Evolutionary conservation across 495 filamentous ascomycete genomes (phyloP), one percentile per base, ranked within the genome.

Genomic region (Hapsidospora chrysogenum): DNA sequence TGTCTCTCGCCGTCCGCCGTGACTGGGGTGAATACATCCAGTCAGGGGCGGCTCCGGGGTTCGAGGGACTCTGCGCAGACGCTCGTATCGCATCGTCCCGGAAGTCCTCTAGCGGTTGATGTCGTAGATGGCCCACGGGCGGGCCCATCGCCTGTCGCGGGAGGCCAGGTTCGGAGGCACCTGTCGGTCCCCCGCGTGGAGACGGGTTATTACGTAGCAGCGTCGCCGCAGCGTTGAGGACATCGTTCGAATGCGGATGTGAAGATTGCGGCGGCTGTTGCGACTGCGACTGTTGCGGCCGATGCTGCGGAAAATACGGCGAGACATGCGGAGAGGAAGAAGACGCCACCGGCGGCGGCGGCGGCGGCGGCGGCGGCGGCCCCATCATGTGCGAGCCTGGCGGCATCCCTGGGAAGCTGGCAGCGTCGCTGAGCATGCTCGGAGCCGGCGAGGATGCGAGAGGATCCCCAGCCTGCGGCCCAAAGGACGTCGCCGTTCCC

Each of bases 401-500:
- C 40, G 47, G 45, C 9, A 43, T 29, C 8, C 42, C 44, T 15
- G 44, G 48, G 17, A 36, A 46, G 9, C 33, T 36, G 6, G 33
- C 36, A 13, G 45, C 6, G 17, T 33, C 31, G 18, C 15, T 33
- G 17, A 13, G 7, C 9, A 9, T 21, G 15, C 15, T 10, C 7
- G 23, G n/a, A 33, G 20, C 18, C 8, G 31, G 23, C 16, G 20
- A 14, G 10, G 44, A 41, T 22, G 33, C 31, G 9, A 43, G 38
- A 4, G 50, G 36, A 31, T 42, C 33, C 18, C 47, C 35, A 14
- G 51, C 40, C 36, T 62, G 66, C 29, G 73, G 68, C 17, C 68
- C 68, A 39, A 67, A 61, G n/a, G 72, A 76, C 9, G 72, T 73
- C 0, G 67, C 63, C 16, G 72, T 69, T 25, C 72, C 70, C 47